These are phyloP conservation scores for Leishmania amazonensis DNA, from an alignment of 208 protist species.

Conservation along the genomic window DNA sequence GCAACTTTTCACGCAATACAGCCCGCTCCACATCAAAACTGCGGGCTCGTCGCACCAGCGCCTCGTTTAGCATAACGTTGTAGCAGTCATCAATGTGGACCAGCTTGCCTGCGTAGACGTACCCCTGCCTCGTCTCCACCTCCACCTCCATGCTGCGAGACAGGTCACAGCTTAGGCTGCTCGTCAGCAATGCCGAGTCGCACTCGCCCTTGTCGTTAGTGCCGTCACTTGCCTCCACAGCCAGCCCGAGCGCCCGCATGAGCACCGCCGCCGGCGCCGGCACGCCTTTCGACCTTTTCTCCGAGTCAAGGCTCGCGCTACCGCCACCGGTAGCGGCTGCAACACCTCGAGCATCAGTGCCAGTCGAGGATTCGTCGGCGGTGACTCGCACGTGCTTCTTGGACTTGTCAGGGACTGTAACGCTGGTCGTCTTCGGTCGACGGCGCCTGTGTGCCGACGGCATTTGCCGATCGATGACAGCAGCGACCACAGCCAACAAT, in stretches of 20 bases:
- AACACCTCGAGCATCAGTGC: neutral
- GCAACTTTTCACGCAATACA: slow-evolving; percentile 21
- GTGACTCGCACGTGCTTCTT: neutral
- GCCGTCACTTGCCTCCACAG: neutral
- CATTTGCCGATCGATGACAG: neutral
- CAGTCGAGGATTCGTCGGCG: neutral
- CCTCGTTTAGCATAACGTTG: slow-evolving; percentile 73
- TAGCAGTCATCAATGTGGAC: slow-evolving; percentile 68
- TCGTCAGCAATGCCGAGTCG: slow-evolving; percentile 6
- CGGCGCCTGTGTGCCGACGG: neutral
- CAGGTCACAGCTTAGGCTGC: slow-evolving; percentile 1
- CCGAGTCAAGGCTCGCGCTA: neutral
- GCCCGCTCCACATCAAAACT: slow-evolving; percentile 65
- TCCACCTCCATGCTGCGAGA: slow-evolving; percentile 48
- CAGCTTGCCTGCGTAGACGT: slow-evolving; percentile 76
- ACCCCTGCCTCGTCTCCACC: slow-evolving; percentile 86
- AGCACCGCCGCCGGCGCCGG: slow-evolving; percentile 37
- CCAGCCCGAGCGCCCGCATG: slow-evolving; percentile 21
- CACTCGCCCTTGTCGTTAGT: neutral
- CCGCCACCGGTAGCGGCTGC: neutral
- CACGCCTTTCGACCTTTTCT: slow-evolving; percentile 2
- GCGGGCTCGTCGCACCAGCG: slow-evolving; percentile 58
- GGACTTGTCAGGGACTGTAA: neutral
- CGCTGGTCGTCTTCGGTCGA: neutral
- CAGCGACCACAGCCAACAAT: neutral